Evolutionary conservation across 2,329 filamentous ascomycete species (phyloP).

Genomic region (Tolypocladium capitatum): DNA sequence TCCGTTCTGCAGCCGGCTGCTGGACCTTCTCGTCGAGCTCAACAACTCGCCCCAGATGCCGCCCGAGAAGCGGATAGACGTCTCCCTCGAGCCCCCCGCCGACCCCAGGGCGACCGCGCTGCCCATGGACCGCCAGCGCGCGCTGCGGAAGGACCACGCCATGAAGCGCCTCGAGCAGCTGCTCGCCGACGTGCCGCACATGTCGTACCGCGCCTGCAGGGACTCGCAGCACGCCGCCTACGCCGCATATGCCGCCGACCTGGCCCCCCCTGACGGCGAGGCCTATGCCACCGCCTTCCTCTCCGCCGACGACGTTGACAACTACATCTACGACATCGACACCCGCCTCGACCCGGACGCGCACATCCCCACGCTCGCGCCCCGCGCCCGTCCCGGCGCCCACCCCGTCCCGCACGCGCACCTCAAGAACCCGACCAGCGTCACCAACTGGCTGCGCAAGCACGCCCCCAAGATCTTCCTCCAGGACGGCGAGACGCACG

Average conservation of each 20-base stretch:
- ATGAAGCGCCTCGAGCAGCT: conserved; percentile 37
- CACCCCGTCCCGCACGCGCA: conserved; percentile 25
- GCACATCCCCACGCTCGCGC: conserved; percentile 37
- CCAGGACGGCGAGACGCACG: conserved; percentile 39
- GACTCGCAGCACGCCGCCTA: too few relatives aligned
- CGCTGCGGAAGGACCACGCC: conserved; percentile 26
- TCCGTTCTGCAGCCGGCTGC: conserved; percentile 52
- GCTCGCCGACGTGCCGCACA: conserved; percentile 38
- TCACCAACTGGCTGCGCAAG: conserved; percentile 89
- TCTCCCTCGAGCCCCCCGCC: conserved; percentile 37
- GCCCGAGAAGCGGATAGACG: conserved; percentile 58
- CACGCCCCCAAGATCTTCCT: conserved; percentile 76
- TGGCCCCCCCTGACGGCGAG: conserved; percentile 36
- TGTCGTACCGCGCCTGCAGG: conserved; percentile 38
- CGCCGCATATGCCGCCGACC: conserved; percentile 39
- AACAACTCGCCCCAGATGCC: conserved; percentile 75
- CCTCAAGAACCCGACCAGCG: conserved; percentile 67
- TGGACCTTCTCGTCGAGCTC: conserved; percentile 80
- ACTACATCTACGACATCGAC: conserved; percentile 58
- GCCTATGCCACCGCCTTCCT: conserved; percentile 52
- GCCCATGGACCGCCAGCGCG: conserved; percentile 18
- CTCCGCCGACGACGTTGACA: conserved; percentile 56
- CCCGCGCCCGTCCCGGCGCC: conserved; percentile 26
- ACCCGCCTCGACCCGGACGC: conserved; percentile 27
- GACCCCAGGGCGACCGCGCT: conserved; percentile 21